phyloP scores from a whole-genome alignment of 768 basidiomycete genomes.

The Boletus pseudopeckii region DNA sequence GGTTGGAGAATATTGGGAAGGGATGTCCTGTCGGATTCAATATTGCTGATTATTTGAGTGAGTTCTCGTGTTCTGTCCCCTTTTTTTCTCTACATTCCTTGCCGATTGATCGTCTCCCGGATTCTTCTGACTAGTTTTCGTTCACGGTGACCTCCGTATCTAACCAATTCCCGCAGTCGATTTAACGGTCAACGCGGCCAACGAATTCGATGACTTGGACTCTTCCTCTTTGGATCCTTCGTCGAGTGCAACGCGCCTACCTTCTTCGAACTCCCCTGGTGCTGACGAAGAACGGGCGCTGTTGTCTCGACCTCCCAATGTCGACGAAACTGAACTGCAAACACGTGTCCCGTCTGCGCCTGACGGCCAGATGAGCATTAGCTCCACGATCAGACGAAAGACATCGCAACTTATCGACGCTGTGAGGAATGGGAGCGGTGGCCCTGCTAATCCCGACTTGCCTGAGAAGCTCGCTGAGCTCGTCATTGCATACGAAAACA shows the following conservation, averaged over 20 bases:
- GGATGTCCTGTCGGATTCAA: constrained; percentile 94
- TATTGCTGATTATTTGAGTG: constrained; percentile 94
- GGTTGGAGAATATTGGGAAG: constrained; percentile 75
- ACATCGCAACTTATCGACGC: constrained; percentile 70
- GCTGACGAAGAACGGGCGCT: constrained; percentile 72
- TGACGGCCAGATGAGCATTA: constrained; percentile 40
- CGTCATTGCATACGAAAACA: constrained; percentile 67
- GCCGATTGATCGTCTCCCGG: too few species aligned
- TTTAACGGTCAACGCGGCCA: constrained; percentile 59
- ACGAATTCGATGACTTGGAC: constrained; percentile 32
- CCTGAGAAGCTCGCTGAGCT: constrained; percentile 64
- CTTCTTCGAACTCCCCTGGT: constrained; percentile 41
- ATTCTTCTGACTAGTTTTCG: not conserved
- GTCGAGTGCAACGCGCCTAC: constrained; percentile 22
- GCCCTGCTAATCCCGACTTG: constrained; percentile 34
- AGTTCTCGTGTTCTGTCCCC: constrained; percentile 27
- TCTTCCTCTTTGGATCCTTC: constrained; percentile 36
- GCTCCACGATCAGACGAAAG: constrained; percentile 61
- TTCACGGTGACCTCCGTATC: not conserved
- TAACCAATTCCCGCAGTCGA: constrained; percentile 48
- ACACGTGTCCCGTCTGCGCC: constrained; percentile 32
- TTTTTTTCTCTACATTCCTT: not conserved
- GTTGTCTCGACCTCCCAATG: constrained; percentile 36
- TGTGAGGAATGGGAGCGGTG: constrained; percentile 38
- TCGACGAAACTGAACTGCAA: constrained; percentile 52